Evolutionary conservation across 2,329 filamentous ascomycete species (phyloP).

Genomic region (Gnomoniopsis sp.): DNA sequence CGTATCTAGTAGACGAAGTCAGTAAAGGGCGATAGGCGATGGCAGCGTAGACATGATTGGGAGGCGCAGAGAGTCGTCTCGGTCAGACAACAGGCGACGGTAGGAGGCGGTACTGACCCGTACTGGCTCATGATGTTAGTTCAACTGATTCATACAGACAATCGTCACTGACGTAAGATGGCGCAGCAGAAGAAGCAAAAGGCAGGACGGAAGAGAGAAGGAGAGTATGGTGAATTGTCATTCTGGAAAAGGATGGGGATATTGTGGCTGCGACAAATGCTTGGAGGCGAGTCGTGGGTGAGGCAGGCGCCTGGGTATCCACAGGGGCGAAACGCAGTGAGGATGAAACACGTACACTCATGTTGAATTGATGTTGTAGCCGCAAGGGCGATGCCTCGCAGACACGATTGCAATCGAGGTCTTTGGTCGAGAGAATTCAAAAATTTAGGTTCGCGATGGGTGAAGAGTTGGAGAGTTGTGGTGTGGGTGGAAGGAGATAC

Average conservation of each 20-base stretch:
- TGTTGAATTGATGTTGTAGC: slow-evolving; percentile 28
- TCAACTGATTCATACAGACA: background rate
- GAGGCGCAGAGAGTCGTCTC: background rate
- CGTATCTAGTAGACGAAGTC: slow-evolving; percentile 45
- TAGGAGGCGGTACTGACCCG: slow-evolving; percentile 43
- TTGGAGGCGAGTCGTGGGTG: background rate
- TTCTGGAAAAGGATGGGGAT: background rate
- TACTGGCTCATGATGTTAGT: slow-evolving; percentile 47
- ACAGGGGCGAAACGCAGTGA: slow-evolving; percentile 21
- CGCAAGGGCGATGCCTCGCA: slow-evolving; percentile 9
- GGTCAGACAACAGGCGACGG: background rate
- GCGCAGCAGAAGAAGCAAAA: background rate
- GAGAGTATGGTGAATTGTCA: background rate
- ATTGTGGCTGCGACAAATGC: too few species aligned
- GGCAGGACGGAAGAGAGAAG: background rate
- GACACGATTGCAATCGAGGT: background rate
- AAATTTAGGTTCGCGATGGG: background rate
- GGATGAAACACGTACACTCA: slow-evolving; percentile 47
- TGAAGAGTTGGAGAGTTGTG: background rate
- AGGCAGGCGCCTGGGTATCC: slow-evolving; percentile 5
- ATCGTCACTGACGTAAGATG: background rate
- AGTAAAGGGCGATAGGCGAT: slow-evolving; percentile 20
- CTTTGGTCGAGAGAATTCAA: background rate
- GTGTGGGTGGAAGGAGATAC: background rate
- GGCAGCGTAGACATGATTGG: background rate